Percentiles rank a stretch among this genome's conserved stretches.
phyloP scores from a whole-genome alignment of 2,329 filamentous ascomycete genomes.

The Ascochyta pisi region DNA sequence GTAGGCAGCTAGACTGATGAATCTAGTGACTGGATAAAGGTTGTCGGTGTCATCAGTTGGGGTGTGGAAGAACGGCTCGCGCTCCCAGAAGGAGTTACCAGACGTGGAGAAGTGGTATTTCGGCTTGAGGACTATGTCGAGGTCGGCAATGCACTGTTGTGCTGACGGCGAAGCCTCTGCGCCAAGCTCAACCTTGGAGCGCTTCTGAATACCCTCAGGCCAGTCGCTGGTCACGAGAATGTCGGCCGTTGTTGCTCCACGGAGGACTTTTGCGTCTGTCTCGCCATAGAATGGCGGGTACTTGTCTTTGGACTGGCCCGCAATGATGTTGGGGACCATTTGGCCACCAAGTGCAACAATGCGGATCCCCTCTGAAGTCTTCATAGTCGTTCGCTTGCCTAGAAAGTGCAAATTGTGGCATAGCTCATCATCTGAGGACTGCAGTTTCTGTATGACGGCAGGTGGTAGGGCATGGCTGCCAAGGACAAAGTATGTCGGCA shows the following conservation, averaged over 20 bases:
- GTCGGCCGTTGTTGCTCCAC: slow-evolving; percentile 79
- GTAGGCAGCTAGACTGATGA: slow-evolving; percentile 84
- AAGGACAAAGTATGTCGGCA: slow-evolving; percentile 91
- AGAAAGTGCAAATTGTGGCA: slow-evolving; percentile 92
- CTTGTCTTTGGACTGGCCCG: slow-evolving; percentile 71
- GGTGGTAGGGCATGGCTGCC: slow-evolving; percentile 75
- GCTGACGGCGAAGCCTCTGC: slow-evolving; percentile 62
- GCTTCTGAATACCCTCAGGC: slow-evolving; percentile 75
- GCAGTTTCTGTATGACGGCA: slow-evolving; percentile 73
- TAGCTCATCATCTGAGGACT: slow-evolving; percentile 72
- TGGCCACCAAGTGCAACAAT: slow-evolving; percentile 86
- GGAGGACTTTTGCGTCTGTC: slow-evolving; percentile 76
- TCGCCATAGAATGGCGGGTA: slow-evolving; percentile 79
- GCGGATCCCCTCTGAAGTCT: slow-evolving; percentile 86
- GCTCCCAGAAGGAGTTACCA: slow-evolving; percentile 78
- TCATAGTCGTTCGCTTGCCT: slow-evolving; percentile 81
- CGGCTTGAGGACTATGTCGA: slow-evolving; percentile 82
- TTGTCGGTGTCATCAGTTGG: slow-evolving; percentile 59
- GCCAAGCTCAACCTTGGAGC: slow-evolving; percentile 69
- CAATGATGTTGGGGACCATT: slow-evolving; percentile 66
- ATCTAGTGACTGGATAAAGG: slow-evolving; percentile 74
- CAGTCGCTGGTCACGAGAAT: slow-evolving; percentile 87
- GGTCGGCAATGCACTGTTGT: slow-evolving; percentile 75
- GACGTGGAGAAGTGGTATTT: slow-evolving; percentile 86
- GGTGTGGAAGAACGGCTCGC: slow-evolving; percentile 86